phyloP scores from a whole-genome alignment of 192 early-diverging fungal species.

The Linnemannia hyalina region DNA sequence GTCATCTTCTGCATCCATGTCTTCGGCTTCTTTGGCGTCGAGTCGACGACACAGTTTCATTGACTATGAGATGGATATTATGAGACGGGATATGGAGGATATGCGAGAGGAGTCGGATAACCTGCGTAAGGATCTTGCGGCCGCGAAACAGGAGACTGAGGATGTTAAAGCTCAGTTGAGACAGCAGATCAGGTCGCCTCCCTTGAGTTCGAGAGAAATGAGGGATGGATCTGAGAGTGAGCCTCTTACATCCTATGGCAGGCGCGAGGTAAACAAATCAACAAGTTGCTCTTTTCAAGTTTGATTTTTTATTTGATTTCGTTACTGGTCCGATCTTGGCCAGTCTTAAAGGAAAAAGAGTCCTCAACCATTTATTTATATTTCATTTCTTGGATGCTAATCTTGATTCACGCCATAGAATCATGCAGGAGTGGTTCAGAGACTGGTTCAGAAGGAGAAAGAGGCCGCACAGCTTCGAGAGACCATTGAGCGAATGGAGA shows the following conservation, averaged over 20 bases:
- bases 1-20: conserved; percentile 31
- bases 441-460: conserved; percentile 55
- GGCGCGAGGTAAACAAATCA: conserved; percentile 30
- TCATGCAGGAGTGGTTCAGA: conserved; percentile 53
- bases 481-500: conserved; percentile 52
- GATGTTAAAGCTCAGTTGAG: conserved; percentile 31
- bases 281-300: background rate
- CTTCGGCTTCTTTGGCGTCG: conserved; percentile 25
- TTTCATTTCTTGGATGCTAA: background rate
- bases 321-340: background rate
- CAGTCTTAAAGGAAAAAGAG: background rate
- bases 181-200: conserved; percentile 20
- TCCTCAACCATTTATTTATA: background rate
- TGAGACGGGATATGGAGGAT: conserved; percentile 42
- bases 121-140: conserved; percentile 22
- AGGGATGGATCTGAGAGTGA: conserved; percentile 40
- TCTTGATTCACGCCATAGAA: conserved; percentile 17
- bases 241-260: conserved; percentile 23
- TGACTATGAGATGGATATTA: conserved; percentile 41
- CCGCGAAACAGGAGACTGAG: conserved; percentile 22
- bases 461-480: conserved; percentile 51
- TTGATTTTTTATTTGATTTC: background rate
- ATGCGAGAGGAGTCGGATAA: conserved; percentile 35
- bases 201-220: conserved; percentile 11
- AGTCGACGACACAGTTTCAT: conserved; percentile 53